Conservation (phyloP, 2,329 filamentous ascomycete genomes). For the Purpureocillium takamizusanense region DNA sequence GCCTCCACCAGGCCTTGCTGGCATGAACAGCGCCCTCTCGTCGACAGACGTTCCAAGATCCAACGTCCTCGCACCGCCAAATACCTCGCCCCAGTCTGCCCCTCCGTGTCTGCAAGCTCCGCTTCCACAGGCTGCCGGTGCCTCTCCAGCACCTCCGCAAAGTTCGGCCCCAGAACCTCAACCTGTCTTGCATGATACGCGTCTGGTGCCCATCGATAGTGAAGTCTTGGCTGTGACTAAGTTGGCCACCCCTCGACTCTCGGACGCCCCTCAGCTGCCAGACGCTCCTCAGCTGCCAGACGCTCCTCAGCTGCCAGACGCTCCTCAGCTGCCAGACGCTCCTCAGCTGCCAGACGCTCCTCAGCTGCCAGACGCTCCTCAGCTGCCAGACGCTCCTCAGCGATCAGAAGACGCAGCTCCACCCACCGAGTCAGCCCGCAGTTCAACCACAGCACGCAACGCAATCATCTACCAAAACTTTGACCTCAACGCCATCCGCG, state of each 20-base stretch:
- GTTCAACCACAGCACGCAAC: constrained; percentile 39
- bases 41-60: constrained; percentile 28
- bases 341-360: constrained; percentile 9
- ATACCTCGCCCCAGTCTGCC: constrained; percentile 23
- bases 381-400: constrained; percentile 8
- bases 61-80: constrained; percentile 35
- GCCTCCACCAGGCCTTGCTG: constrained; percentile 22
- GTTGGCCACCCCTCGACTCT: no score
- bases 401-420: constrained; percentile 5
- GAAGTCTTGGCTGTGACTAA: not conserved
- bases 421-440: constrained; percentile 10
- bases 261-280: constrained; percentile 5
- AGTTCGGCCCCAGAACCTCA: constrained; percentile 4
- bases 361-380: constrained; percentile 6
- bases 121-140: not conserved
- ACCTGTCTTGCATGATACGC: no score
- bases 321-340: constrained; percentile 8
- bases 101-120: constrained; percentile 2
- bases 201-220: no score
- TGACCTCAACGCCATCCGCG: constrained; percentile 44
- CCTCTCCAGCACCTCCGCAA: not conserved
- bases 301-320: constrained; percentile 7
- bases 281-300: constrained; percentile 10
- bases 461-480: constrained; percentile 54
- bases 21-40: constrained; percentile 11